A percentile compares a stretch with the other conserved stretches of the same genome.
These are phyloP conservation scores for Novakomyces olei DNA, from an alignment of 805 yeast genomes.

Conservation along the genomic window DNA sequence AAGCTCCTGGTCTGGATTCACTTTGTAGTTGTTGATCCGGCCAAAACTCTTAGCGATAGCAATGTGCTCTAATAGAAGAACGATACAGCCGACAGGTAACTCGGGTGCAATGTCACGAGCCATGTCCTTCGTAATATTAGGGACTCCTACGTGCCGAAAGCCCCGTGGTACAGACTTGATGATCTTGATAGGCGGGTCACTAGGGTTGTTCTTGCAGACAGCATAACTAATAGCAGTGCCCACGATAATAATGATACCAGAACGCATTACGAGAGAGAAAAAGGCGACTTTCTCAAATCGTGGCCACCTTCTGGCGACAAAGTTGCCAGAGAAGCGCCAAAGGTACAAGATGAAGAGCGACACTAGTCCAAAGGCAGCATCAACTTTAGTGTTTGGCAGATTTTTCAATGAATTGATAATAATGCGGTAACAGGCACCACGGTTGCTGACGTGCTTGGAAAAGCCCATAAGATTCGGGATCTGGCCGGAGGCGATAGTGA, in stretches of 20 bases:
- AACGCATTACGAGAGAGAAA: conserved; percentile 52
- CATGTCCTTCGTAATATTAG: conserved; percentile 39
- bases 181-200: conserved; percentile 30
- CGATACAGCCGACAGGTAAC: conserved; percentile 66
- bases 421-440: conserved; percentile 45
- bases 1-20: conserved; percentile 80
- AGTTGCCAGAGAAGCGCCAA: conserved; percentile 45
- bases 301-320: conserved; percentile 42
- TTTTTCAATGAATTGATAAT: conserved; percentile 51
- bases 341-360: conserved; percentile 46
- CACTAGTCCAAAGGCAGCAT: conserved; percentile 78
- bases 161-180: conserved; percentile 72
- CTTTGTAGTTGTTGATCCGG: conserved; percentile 71
- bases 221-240: conserved; percentile 72
- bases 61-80: conserved; percentile 72
- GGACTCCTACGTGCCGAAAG: conserved; percentile 50
- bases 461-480: conserved; percentile 72
- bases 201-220: conserved; percentile 24
- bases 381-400: conserved; percentile 41
- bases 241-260: conserved; percentile 59
- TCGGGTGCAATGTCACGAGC: conserved; percentile 43
- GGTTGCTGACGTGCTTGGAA: conserved; percentile 39
- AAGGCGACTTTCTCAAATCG: conserved; percentile 22
- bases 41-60: conserved; percentile 89
- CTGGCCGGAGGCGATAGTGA: conserved; percentile 63